Evolutionary conservation across 441 rosid species (phyloP).

Genomic region (Gossypium armourianum): DNA sequence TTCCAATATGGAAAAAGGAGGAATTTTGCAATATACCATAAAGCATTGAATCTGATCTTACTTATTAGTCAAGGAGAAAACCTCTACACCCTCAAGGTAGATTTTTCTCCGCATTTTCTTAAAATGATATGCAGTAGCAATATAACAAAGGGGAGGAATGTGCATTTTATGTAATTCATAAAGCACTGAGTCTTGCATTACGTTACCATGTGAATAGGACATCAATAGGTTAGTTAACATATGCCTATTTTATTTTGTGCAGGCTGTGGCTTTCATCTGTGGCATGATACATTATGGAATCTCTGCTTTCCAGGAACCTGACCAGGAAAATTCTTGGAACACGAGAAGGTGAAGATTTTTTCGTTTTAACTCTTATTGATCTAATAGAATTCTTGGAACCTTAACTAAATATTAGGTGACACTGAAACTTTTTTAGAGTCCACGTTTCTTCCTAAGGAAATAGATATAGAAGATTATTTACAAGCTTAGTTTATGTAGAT

Average conservation of each 20-base stretch:
- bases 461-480: background rate
- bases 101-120: background rate
- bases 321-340: slow-evolving; percentile 40
- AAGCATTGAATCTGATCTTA: background rate
- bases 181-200: background rate
- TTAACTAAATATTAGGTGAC: background rate
- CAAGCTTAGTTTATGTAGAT: background rate
- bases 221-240: background rate
- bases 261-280: slow-evolving; percentile 76
- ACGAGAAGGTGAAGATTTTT: slow-evolving; percentile 41
- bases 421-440: background rate
- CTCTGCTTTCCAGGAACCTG: slow-evolving; percentile 31
- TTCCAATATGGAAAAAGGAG: background rate
- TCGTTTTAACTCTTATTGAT: background rate
- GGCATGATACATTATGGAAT: slow-evolving; percentile 48
- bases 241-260: slow-evolving; percentile 23
- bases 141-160: background rate
- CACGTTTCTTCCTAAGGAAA: background rate
- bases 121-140: background rate
- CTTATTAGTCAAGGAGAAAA: background rate
- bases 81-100: background rate
- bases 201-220: background rate
- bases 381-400: background rate
- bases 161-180: background rate
- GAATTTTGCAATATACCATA: background rate